Evolutionary conservation across 2,329 filamentous ascomycete genomes (phyloP).

Genomic region (Onygenales sp.): DNA sequence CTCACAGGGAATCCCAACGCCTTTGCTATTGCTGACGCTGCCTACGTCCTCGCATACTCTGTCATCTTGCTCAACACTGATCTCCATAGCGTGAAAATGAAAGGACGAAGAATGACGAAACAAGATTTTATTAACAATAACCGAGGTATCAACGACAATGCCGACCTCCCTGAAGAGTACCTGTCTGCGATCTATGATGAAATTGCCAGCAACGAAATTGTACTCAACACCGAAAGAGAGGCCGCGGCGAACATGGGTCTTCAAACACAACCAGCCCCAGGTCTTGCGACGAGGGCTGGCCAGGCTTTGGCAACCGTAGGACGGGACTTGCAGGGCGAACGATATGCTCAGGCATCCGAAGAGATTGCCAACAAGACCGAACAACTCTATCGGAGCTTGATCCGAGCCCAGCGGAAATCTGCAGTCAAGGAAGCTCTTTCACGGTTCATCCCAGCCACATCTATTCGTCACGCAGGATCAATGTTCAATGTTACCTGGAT

Average conservation of each 20-base stretch:
- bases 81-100: constrained; percentile 81
- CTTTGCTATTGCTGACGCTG: constrained; percentile 95
- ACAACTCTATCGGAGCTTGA: constrained; percentile 86
- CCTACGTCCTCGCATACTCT: constrained; percentile 91
- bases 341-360: constrained; percentile 88
- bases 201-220: constrained; percentile 84
- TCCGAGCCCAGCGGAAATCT: constrained; percentile 78
- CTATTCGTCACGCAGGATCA: constrained; percentile 86
- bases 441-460: constrained; percentile 84
- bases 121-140: constrained; percentile 99
- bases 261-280: constrained; percentile 48
- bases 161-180: constrained; percentile 88
- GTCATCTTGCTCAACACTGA: constrained; percentile 97
- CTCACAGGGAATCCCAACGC: constrained; percentile 91
- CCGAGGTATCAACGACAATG: constrained; percentile 92
- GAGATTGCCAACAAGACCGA: constrained; percentile 76
- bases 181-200: constrained; percentile 84
- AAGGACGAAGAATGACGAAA: constrained; percentile 75
- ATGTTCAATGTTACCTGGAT: constrained; percentile 99
- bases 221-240: constrained; percentile 84
- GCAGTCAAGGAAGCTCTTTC: constrained; percentile 57
- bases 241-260: constrained; percentile 72
- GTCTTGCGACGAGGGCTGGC: constrained; percentile 72
- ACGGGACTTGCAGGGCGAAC: constrained; percentile 82
- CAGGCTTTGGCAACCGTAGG: constrained; percentile 87